These are phyloP conservation scores for Buddleja alternifolia DNA, from an alignment of 257 asterid genomes.

Conservation along the genomic window DNA sequence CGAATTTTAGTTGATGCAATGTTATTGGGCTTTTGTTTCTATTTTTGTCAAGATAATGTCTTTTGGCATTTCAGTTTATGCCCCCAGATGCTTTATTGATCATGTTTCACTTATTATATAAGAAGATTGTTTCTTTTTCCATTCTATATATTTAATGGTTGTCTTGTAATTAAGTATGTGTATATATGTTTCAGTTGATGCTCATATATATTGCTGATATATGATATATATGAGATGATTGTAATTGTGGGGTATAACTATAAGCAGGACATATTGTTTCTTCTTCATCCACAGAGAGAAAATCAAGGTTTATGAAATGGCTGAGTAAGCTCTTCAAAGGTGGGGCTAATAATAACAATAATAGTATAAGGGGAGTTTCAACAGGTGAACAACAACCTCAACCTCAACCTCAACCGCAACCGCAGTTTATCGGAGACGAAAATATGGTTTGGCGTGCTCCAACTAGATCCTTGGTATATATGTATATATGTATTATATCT, in stretches of 20 bases:
- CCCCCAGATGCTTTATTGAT: too few relatives aligned
- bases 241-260: conserved; percentile 36
- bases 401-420: conserved; percentile 58
- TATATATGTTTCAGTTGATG: background rate
- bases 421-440: conserved; percentile 83
- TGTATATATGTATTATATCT: background rate
- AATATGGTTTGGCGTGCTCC: conserved; percentile 83
- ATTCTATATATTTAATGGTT: background rate
- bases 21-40: conserved; percentile 12
- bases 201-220: background rate
- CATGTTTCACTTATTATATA: background rate
- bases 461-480: conserved; percentile 59
- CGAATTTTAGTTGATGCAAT: conserved; percentile 26
- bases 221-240: conserved; percentile 31
- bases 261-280: conserved; percentile 76
- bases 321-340: conserved; percentile 76
- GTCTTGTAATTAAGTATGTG: conserved; percentile 7
- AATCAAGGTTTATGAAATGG: conserved; percentile 90
- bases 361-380: conserved; percentile 35
- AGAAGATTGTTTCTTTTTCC: conserved; percentile 19
- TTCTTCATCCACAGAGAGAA: conserved; percentile 81
- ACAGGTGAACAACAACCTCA: conserved; percentile 44
- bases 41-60: conserved; percentile 27
- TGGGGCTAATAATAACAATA: conserved; percentile 45
- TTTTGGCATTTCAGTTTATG: conserved; percentile 20